Percentiles rank a stretch among this genome's conserved stretches.
Evolutionary conservation across 176 grass and related monocot genomes (phyloP).

Genomic region (Olyra latifolia): DNA sequence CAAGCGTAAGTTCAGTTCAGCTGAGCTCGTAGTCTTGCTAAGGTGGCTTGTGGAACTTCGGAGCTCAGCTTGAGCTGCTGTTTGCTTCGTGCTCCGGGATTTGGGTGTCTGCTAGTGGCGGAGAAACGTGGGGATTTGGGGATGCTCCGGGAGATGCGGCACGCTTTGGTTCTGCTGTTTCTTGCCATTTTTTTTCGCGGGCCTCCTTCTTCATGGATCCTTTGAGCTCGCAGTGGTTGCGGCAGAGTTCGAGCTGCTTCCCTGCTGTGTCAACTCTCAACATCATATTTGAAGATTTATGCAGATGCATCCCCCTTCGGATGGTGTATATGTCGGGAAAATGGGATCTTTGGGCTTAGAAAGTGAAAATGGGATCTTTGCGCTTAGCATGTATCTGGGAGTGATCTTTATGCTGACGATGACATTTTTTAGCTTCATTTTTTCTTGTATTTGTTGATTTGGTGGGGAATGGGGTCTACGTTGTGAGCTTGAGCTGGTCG

Average conservation of each 20-base stretch:
- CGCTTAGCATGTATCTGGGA: neutral
- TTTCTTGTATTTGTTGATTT: constrained; percentile 28
- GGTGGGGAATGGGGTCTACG: neutral
- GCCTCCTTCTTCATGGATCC: neutral
- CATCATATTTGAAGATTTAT: constrained; percentile 25
- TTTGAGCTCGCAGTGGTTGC: constrained; percentile 23
- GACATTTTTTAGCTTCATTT: constrained; percentile 12
- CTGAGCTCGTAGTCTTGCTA: neutral
- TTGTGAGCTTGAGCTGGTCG: neutral
- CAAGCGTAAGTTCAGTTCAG: constrained; percentile 34
- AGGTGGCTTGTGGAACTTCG: neutral
- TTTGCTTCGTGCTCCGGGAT: constrained; percentile 34
- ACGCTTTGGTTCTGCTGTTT: constrained; percentile 22
- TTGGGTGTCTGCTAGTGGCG: constrained; percentile 12
- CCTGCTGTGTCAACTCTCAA: neutral
- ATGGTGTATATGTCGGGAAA: constrained; percentile 11
- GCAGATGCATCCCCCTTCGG: neutral
- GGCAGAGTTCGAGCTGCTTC: neutral
- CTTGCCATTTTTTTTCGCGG: constrained; percentile 3
- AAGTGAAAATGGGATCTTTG: neutral
- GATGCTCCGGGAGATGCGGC: constrained; percentile 36
- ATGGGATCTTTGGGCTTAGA: constrained; percentile 27
- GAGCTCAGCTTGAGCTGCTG: constrained; percentile 19
- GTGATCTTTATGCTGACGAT: neutral
- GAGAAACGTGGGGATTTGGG: constrained; percentile 48